Evolutionary conservation across 1,284 basidiomycete genomes (phyloP), one percentile per base, ranked within the genome.

Genomic region (Cystobasidium pallidum): DNA sequence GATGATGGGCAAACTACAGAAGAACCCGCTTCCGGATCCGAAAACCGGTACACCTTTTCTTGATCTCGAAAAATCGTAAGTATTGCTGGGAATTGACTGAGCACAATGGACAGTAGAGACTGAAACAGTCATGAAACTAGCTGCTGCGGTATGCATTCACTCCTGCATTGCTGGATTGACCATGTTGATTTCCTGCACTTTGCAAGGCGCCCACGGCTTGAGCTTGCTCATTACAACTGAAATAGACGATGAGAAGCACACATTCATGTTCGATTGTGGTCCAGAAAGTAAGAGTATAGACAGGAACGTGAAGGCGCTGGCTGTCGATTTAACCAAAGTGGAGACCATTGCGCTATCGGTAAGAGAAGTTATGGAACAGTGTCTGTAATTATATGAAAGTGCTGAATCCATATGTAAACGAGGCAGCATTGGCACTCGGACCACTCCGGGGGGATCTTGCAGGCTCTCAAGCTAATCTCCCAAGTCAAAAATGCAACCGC

Each of bases 191-290:
- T 11, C n/a, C 19, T n/a, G 11, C n/a, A 45, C 43, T 15, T 19
- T n/a, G 43, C 39, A 75, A 89, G 90, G 89, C 6, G 90, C 90
- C 1, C 91, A 92, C 81, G 91, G 91, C 0, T 89, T 92, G 77
- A 86, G 90, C 32, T 88, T 87, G 34, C 81, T 91, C 51, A 87
- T 92, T 74, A 90, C 90, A 78, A 77, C 86, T 79, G 8, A 24
- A 19, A 19, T 39, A 30, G 86, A 82, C 6, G 81, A 84, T 65
- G 71, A 80, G 73, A 77, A 83, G 17, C 85, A 86, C 74, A 82
- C 84, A 21, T 87, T 87, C 10, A 84, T 92, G 39, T 91, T 92
- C 78, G 91, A 92, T 80, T 88, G 89, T 4, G 91, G 90, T 0
- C 90, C 91, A 7, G 91, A 92, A 78, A 86, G 86, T 13, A 83